Evolutionary conservation across 192 early-diverging fungal genomes (phyloP), one percentile per base, ranked within the genome.

Genomic region (Geosiphon pyriformis): DNA sequence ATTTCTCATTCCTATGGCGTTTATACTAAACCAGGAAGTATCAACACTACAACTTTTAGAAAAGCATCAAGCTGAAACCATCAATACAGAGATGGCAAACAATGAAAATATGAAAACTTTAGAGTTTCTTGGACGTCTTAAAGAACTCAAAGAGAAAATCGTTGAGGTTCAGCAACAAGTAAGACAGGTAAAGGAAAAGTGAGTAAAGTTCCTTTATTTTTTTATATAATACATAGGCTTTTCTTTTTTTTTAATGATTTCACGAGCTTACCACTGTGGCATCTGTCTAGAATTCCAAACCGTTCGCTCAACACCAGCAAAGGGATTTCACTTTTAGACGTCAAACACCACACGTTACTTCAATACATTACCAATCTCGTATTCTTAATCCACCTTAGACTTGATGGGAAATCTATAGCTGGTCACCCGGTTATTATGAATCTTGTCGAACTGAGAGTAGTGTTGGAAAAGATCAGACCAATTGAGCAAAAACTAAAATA

Each of bases 401-500:
- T 95, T 22, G 76, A 84, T 46, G 94, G 93, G 26, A 70, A 80
- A 58, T 73, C 80, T 49, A 75, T 92, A 31, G 72, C 78, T 23
- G 74, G 73, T 47, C 86, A 93, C 65, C 73, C 81, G 0, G 85
- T 81, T 22, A 71, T 96, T 10, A 67, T 80, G 34, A 65, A 81
- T 1, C 75, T 99, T 34, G 81, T 95, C 2, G 90, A 93, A 72
- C 76, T 89, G 27, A 82, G 94, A 18, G 86, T 89, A 1, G 81
- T 94, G n/a, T 71, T 99, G 33, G 96, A 98, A 70, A 91, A 91
- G 73, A 92, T 93, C 72, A 90, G 89, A 69, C 96, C 96, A 0
- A 75, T 98, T 25, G 96, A 98, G 79, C 85, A 84, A 57, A 90
- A 94, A 65, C 83, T 98, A 53, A 93, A 93, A 76, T 97, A 96